These are phyloP conservation scores for Brassica nigra DNA, from an alignment of 345 rosid genomes.

Conservation along the genomic window DNA sequence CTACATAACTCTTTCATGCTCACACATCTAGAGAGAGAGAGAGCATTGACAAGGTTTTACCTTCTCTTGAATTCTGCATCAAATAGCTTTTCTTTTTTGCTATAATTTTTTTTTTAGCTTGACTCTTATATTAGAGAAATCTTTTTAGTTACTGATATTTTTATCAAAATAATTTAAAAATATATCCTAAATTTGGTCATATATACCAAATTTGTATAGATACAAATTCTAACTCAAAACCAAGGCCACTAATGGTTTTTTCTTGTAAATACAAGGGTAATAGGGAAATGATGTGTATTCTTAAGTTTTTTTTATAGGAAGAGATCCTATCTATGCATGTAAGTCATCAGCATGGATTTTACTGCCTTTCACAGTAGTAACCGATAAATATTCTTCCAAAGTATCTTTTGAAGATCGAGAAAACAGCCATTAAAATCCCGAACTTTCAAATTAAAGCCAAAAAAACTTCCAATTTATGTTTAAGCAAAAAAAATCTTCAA, in stretches of 20 bases:
- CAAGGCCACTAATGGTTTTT: background rate
- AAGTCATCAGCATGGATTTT: background rate
- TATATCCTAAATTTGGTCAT: slow-evolving; percentile 3
- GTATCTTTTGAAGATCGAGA: background rate
- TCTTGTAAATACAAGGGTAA: background rate
- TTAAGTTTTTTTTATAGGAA: background rate
- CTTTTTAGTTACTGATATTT: slow-evolving; percentile 14
- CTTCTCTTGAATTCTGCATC: slow-evolving; percentile 19
- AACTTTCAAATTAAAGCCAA: no score
- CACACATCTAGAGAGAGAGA: slow-evolving; percentile 21
- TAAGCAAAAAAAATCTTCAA: no score
- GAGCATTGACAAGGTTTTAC: slow-evolving; percentile 23
- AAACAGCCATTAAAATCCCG: no score
- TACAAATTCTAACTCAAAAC: background rate
- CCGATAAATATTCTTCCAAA: background rate
- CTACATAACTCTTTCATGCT: slow-evolving; percentile 13
- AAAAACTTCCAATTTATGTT: no score
- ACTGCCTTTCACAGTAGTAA: background rate
- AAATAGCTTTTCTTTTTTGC: slow-evolving; percentile 11
- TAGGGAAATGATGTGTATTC: background rate
- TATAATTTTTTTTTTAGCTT: background rate
- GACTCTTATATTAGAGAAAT: slow-evolving; percentile 7
- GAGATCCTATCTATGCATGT: slow-evolving; percentile 8
- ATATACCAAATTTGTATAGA: background rate
- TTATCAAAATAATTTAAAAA: background rate